Percentiles rank a stretch among this genome's conserved stretches.
phyloP scores from a whole-genome alignment of 2,329 filamentous ascomycete species.

The Penicillium sp. region DNA sequence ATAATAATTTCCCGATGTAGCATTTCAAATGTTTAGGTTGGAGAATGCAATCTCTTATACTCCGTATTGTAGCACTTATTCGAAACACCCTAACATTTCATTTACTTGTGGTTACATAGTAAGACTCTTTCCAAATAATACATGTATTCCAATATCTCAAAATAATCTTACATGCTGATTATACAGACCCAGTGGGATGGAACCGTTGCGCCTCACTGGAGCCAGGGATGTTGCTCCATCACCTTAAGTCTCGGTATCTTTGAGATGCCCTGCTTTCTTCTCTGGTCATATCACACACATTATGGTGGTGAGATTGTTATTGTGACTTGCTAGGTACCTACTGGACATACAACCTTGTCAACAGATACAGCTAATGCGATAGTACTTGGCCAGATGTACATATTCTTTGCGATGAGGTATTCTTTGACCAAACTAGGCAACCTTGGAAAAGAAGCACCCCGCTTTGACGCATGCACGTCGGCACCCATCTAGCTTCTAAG shows the following conservation, averaged over 20 bases:
- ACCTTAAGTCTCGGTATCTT: neutral
- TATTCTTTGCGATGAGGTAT: neutral
- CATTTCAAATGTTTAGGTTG: neutral
- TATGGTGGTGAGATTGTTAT: neutral
- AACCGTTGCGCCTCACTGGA: slow-evolving; percentile 23
- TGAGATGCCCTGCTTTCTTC: neutral
- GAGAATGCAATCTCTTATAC: neutral
- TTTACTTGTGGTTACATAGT: neutral
- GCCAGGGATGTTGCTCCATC: neutral
- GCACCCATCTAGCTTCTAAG: neutral
- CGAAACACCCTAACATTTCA: neutral
- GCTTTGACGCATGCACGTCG: slow-evolving; percentile 2
- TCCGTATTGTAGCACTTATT: neutral
- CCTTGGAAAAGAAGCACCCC: neutral
- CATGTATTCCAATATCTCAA: neutral
- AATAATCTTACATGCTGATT: neutral
- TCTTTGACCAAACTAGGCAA: neutral
- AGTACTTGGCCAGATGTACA: neutral
- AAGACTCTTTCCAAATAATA: neutral
- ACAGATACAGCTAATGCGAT: no score
- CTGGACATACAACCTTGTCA: neutral
- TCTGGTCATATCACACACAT: neutral
- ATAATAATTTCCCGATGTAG: neutral
- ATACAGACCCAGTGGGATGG: slow-evolving; percentile 19
- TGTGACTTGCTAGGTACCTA: neutral